A percentile compares a stretch with the other conserved stretches of the same genome.
Conservation (phyloP, 1,284 basidiomycete species). For the Rhodotorula sp. region DNA sequence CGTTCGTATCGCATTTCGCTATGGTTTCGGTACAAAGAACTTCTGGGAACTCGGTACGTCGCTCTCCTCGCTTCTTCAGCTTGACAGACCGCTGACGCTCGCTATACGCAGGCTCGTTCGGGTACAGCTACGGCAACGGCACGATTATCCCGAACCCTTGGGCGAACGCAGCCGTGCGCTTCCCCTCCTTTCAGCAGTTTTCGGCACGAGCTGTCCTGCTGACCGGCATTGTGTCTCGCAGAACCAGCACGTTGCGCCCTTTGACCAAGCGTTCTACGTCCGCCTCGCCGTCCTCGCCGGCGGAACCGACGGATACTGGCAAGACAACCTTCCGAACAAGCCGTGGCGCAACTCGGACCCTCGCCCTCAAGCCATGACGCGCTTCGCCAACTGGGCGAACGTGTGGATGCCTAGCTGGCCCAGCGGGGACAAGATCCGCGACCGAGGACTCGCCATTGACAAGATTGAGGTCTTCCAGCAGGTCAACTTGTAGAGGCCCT, state of each 20-base stretch:
- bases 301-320: constrained; percentile 30
- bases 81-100: too few species aligned
- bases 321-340: constrained; percentile 23
- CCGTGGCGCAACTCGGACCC: constrained; percentile 31
- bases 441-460: constrained; percentile 23
- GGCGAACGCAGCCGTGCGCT: background rate
- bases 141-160: constrained; percentile 28
- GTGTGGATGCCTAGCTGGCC: constrained; percentile 24
- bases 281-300: constrained; percentile 21
- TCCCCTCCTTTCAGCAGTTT: too few species aligned
- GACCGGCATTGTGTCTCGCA: background rate
- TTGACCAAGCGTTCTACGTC: constrained; percentile 25
- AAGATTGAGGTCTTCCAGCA: constrained; percentile 21
- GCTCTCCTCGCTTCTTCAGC: too few species aligned
- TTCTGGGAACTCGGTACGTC: constrained; percentile 27
- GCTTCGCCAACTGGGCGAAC: constrained; percentile 11
- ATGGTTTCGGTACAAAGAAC: constrained; percentile 22
- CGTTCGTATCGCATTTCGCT: constrained; percentile 28
- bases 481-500: too few species aligned
- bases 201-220: too few species aligned
- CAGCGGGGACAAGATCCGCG: constrained; percentile 21
- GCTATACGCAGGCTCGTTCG: constrained; percentile 11
- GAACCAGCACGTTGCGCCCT: constrained; percentile 23
- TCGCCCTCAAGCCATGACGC: constrained; percentile 21
- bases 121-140: constrained; percentile 24